Conservation (phyloP, 306 rosid genomes). For the Ceratonia siliqua region DNA sequence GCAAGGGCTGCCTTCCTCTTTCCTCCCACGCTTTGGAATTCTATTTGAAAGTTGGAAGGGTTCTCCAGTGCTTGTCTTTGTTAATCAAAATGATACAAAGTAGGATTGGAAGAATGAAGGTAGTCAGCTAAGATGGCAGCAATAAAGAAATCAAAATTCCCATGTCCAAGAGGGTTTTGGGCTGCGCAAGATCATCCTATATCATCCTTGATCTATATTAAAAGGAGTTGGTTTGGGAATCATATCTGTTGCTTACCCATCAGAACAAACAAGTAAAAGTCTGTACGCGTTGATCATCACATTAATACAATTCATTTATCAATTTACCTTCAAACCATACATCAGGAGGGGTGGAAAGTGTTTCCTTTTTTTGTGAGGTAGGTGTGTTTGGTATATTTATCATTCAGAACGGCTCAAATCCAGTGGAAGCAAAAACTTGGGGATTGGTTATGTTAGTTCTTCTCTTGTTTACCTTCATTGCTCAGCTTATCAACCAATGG, state of each 20-base stretch:
- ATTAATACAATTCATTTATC: constrained; percentile 47
- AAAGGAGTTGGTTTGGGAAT: constrained; percentile 60
- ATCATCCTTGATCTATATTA: constrained; percentile 51
- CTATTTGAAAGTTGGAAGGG: constrained; percentile 61
- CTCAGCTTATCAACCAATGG: constrained; percentile 62
- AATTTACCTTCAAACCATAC: constrained; percentile 53
- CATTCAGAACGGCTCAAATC: constrained; percentile 35
- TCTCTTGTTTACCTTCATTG: constrained; percentile 46
- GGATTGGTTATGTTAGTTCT: constrained; percentile 50
- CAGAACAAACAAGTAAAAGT: constrained; percentile 50
- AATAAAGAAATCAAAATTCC: constrained; percentile 47
- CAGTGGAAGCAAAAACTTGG: constrained; percentile 19
- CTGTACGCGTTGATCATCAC: constrained; percentile 52
- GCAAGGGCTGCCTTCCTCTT: constrained; percentile 51
- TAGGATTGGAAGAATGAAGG: constrained; percentile 43
- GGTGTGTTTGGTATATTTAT: constrained; percentile 46
- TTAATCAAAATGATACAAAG: constrained; percentile 50
- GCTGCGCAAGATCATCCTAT: constrained; percentile 57
- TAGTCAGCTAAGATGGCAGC: constrained; percentile 48
- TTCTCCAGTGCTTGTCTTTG: constrained; percentile 40
- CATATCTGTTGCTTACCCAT: constrained; percentile 54
- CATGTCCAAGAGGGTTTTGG: constrained; percentile 41
- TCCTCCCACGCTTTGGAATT: constrained; percentile 53
- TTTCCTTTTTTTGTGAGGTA: constrained; percentile 56
- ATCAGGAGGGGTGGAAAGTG: constrained; percentile 55